Evolutionary conservation across 2,329 filamentous ascomycete species (phyloP).

Genomic region (Fusarium proliferatum): DNA sequence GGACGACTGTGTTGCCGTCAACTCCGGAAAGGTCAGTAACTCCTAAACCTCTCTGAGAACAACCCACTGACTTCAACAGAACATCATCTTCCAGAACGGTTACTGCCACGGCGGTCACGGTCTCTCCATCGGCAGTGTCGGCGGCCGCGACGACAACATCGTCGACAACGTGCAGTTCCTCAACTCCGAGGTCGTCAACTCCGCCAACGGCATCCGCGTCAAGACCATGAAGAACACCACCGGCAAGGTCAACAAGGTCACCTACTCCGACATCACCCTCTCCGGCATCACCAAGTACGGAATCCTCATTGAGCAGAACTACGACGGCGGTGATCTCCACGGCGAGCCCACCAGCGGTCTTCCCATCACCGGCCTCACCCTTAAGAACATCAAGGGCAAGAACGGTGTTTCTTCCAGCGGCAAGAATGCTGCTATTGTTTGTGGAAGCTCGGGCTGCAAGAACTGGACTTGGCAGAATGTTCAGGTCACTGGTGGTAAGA

Average conservation of each 20-base stretch:
- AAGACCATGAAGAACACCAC: slow-evolving; percentile 61
- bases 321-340: slow-evolving; percentile 58
- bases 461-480: slow-evolving; percentile 65
- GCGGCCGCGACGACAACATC: slow-evolving; percentile 61
- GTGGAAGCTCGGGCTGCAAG: slow-evolving; percentile 56
- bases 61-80: slow-evolving; percentile 10
- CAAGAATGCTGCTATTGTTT: slow-evolving; percentile 64
- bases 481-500: slow-evolving; percentile 62
- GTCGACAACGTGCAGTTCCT: slow-evolving; percentile 63
- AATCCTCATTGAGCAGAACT: slow-evolving; percentile 56
- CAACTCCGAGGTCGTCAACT: slow-evolving; percentile 60
- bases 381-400: slow-evolving; percentile 56
- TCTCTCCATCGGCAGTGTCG: slow-evolving; percentile 57
- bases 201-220: slow-evolving; percentile 61
- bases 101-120: slow-evolving; percentile 58
- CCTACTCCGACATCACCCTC: slow-evolving; percentile 57
- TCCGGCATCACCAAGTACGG: slow-evolving; percentile 51
- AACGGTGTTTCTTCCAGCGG: slow-evolving; percentile 49
- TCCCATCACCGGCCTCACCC: slow-evolving; percentile 60
- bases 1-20: slow-evolving; percentile 69
- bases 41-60: fast-evolving
- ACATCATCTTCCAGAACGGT: slow-evolving; percentile 58
- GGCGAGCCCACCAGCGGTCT: slow-evolving; percentile 58
- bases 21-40: slow-evolving; percentile 55
- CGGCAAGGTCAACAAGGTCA: slow-evolving; percentile 56